Conservation (phyloP, 305 asterid genomes). For the Solanum hybrid region DNA sequence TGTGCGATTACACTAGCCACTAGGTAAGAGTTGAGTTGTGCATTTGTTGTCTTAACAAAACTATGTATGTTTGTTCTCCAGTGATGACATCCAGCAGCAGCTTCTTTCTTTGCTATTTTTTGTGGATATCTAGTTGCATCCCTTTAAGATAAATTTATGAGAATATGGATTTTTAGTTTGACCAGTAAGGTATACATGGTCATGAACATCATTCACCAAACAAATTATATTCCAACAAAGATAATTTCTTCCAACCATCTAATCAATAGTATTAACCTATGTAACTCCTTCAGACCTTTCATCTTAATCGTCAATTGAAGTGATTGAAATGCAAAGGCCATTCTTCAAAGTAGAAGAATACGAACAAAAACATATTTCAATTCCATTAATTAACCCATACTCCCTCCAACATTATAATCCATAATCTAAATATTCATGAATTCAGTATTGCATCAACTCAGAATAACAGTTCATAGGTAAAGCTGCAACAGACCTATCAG, state of each 20-base stretch:
- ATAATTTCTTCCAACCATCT: not conserved
- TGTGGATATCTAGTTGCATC: not conserved
- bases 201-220: not conserved
- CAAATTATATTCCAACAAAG: not conserved
- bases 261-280: not conserved
- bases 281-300: not conserved
- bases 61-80: not conserved
- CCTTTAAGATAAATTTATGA: not conserved
- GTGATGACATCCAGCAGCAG: not conserved
- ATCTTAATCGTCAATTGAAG: not conserved
- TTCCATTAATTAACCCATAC: not conserved
- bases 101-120: not conserved
- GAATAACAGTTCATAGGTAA: conserved; percentile 6
- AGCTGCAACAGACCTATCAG: conserved; percentile 47
- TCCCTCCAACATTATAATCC: not conserved
- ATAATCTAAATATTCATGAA: not conserved
- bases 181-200: not conserved
- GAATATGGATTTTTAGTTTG: not conserved
- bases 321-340: not conserved
- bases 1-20: not conserved
- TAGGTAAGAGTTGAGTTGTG: not conserved
- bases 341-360: not conserved
- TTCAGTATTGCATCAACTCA: conserved; percentile 1
- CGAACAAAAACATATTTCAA: not conserved
- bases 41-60: not conserved